Evolutionary conservation across 768 basidiomycete genomes (phyloP), one percentile per base, ranked within the genome.

Genomic region (Heimioporus sp.): DNA sequence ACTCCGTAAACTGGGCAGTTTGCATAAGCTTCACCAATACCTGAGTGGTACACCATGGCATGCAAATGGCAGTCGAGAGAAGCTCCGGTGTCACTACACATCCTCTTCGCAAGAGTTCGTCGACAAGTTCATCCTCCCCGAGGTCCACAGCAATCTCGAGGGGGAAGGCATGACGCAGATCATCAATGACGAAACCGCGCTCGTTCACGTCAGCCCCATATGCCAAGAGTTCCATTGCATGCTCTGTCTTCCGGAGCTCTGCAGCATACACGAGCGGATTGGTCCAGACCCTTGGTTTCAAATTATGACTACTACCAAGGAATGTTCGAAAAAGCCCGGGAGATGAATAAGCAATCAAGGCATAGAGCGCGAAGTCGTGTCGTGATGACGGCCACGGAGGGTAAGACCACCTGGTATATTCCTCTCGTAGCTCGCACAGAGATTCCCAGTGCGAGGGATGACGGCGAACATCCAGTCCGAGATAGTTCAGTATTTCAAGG

Each of bases 221-320:
- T 6, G 19, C 4, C 15, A 53, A 28, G 13, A 53, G 45, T 1
- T 19, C 9, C 9, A 28, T 30, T 30, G 49, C 47, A 19, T 59
- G 56, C 1, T 53, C 36, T 4, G 44, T 32, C 20, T 51, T 58
- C 9, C 30, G 32, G 9, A 46, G 45, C 8, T 49, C 42, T 5
- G 52, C 34, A 10, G 52, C 52, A 37, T 59, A 59, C 16, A 59
- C 28, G 1, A 58, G 49, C 0, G 58, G 52, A 5, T 43, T 55
- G 2, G 55, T 61, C n/a, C 53, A 37, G 3, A n/a, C 17, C 8
- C 49, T 51, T 17, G 43, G 37, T 3, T 44, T 34, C 19, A 51
- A 0, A 11, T 13, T 4, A 28, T 28, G 19, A 17, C 12, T 0
- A 10, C 5, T 16, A 10, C 40, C 36, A 3, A 53, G 30, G 20